phyloP scores from a whole-genome alignment of 768 basidiomycete genomes.

The Chiua virens region DNA sequence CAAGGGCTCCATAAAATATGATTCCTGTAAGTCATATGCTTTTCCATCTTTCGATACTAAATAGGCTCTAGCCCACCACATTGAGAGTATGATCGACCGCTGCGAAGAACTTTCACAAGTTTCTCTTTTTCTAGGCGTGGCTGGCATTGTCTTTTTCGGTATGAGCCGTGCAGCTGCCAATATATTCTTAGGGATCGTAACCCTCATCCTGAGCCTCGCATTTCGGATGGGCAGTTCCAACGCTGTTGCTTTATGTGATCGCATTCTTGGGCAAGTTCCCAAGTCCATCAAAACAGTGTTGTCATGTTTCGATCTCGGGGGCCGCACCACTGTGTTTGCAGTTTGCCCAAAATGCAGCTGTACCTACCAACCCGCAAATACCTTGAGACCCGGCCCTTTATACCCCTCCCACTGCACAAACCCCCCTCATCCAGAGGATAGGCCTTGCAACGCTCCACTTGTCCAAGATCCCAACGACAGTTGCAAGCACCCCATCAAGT shows the following conservation, averaged over 20 bases:
- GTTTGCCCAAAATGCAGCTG: no score
- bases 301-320: no score
- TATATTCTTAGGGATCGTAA: conserved; percentile 18
- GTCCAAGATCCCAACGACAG: background rate
- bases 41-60: no score
- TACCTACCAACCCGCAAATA: background rate
- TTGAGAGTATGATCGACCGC: background rate
- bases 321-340: no score
- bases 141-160: conserved; percentile 17
- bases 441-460: background rate
- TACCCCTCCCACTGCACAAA: conserved; percentile 10
- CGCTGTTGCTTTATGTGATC: no score
- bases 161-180: conserved; percentile 9
- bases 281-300: no score
- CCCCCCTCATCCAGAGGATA: background rate
- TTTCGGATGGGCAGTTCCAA: background rate
- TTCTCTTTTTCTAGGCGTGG: conserved; percentile 18
- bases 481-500: background rate
- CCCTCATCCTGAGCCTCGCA: conserved; percentile 9
- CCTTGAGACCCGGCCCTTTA: background rate
- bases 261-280: no score
- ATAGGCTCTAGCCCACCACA: conserved; percentile 2
- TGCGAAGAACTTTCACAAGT: conserved; percentile 19
- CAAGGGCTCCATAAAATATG: no score
- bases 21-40: no score